Evolutionary conservation across 768 basidiomycete genomes (phyloP).

Genomic region (Hygrocybe coccinea): DNA sequence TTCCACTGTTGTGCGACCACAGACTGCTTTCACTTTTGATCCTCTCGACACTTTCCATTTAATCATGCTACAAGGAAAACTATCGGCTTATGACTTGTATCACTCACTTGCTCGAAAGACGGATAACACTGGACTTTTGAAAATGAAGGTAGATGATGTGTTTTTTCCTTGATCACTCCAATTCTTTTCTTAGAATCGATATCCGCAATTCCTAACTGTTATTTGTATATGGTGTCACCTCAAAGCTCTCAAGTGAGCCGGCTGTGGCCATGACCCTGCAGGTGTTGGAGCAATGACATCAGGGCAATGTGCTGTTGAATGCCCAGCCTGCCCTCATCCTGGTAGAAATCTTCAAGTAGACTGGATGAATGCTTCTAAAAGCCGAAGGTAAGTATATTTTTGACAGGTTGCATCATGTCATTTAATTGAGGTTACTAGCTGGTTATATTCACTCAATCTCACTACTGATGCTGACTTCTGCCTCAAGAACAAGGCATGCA

Average conservation of each 20-base stretch:
- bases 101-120: background rate
- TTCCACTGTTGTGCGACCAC: background rate
- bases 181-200: background rate
- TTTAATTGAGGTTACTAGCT: constrained; percentile 15
- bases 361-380: constrained; percentile 12
- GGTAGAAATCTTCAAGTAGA: constrained; percentile 15
- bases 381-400: background rate
- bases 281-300: constrained; percentile 4
- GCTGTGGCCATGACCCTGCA: constrained; percentile 13
- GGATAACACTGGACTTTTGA: constrained; percentile 1
- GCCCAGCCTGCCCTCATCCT: constrained; percentile 25
- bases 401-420: background rate
- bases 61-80: constrained; percentile 4
- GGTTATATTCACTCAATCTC: constrained; percentile 25
- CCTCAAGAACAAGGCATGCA: constrained; percentile 20
- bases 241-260: constrained; percentile 17
- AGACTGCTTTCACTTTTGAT: constrained; percentile 4
- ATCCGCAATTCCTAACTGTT: background rate
- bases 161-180: background rate
- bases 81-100: constrained; percentile 8
- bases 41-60: constrained; percentile 8
- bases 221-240: background rate
- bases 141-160: background rate
- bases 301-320: constrained; percentile 20
- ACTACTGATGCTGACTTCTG: constrained; percentile 33